Conservation (phyloP, 306 rosid species). For the Coriaria nepalensis region DNA sequence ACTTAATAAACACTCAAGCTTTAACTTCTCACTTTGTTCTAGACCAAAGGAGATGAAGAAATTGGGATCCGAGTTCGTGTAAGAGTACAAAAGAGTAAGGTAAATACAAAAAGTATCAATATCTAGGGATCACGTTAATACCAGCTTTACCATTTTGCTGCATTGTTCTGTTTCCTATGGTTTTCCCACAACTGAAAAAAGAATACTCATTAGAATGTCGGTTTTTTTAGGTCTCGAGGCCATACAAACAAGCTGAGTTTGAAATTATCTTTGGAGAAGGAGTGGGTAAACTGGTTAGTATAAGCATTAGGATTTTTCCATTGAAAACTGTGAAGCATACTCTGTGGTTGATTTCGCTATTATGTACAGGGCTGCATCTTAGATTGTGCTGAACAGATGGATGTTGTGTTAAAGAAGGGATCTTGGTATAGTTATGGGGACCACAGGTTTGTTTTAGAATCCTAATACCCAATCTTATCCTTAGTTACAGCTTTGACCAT, state of each 20-base stretch:
- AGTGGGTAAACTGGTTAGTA: slow-evolving; percentile 62
- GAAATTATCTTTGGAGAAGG: slow-evolving; percentile 98
- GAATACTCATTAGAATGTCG: slow-evolving; percentile 6
- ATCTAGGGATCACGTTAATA: not conserved
- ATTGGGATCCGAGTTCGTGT: slow-evolving; percentile 83
- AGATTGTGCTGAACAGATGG: slow-evolving; percentile 92
- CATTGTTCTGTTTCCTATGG: slow-evolving; percentile 8
- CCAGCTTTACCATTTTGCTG: not conserved
- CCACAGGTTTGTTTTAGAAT: slow-evolving; percentile 47
- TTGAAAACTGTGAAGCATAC: slow-evolving; percentile 1
- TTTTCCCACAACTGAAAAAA: slow-evolving; percentile 10
- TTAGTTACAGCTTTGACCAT: slow-evolving; percentile 3
- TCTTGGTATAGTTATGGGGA: slow-evolving; percentile 96
- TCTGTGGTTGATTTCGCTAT: slow-evolving; percentile 18
- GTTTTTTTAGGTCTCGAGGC: slow-evolving; percentile 71
- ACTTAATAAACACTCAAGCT: slow-evolving; percentile 1
- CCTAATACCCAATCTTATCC: slow-evolving; percentile 1
- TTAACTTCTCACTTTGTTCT: slow-evolving; percentile 17
- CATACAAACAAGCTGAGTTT: slow-evolving; percentile 92
- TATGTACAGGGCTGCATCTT: slow-evolving; percentile 81
- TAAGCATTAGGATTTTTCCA: slow-evolving; percentile 4
- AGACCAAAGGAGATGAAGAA: slow-evolving; percentile 98
- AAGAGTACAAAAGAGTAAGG: slow-evolving; percentile 98
- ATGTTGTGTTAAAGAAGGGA: slow-evolving; percentile 68
- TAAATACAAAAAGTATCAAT: slow-evolving; percentile 8